A percentile compares a stretch with the other conserved stretches of the same genome.
Conservation (phyloP, 148 eudicot genomes). For the Mesembryanthemum crystallinum region DNA sequence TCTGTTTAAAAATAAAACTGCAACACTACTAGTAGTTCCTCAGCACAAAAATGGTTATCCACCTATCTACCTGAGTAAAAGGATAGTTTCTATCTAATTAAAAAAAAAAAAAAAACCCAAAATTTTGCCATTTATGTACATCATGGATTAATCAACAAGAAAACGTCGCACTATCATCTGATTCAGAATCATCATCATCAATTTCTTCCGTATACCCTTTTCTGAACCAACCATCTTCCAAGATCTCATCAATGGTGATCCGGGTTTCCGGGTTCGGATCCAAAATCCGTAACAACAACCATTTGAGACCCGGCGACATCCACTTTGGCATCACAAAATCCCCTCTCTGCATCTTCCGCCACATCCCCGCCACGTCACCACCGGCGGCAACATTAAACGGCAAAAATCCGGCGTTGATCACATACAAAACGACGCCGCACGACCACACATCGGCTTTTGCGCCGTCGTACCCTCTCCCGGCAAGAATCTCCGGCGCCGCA, state of each 20-base stretch:
- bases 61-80: neutral
- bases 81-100: neutral
- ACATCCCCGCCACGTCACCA: conserved; percentile 48
- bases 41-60: neutral
- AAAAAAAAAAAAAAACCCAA: neutral
- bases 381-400: conserved; percentile 40
- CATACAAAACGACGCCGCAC: conserved; percentile 74
- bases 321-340: conserved; percentile 58
- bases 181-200: neutral
- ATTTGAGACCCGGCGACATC: conserved; percentile 55
- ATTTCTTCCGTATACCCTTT: conserved; percentile 35
- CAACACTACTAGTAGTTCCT: neutral
- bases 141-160: neutral
- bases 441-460: conserved; percentile 78
- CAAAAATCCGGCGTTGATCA: conserved; percentile 59
- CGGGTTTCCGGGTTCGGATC: conserved; percentile 68
- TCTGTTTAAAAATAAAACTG: no score
- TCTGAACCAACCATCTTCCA: conserved; percentile 61
- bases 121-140: neutral
- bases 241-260: conserved; percentile 56
- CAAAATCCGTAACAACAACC: conserved; percentile 51
- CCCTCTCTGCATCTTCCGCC: conserved; percentile 57
- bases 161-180: neutral
- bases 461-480: conserved; percentile 68
- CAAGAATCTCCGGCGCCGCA: conserved; percentile 75